Percentiles rank a stretch among this genome's conserved stretches.
These are phyloP conservation scores for Cerrena zonata DNA, from an alignment of 1,284 basidiomycete species.

Conservation along the genomic window DNA sequence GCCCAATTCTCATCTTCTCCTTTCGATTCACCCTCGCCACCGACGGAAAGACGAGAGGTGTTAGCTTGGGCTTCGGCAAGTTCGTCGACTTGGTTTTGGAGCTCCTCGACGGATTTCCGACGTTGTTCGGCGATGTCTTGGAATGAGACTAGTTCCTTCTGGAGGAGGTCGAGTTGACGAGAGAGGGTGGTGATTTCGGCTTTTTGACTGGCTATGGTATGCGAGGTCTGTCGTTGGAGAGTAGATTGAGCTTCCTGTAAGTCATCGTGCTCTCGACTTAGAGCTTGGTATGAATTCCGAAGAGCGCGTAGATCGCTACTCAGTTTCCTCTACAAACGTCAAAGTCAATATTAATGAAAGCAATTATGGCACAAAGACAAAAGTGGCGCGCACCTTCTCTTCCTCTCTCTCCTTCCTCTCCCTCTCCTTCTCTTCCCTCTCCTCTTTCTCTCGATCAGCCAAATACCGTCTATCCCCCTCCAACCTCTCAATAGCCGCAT, in stretches of 20 bases:
- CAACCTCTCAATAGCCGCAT: conserved; percentile 48
- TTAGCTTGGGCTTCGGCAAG: conserved; percentile 26
- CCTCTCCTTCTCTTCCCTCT: conserved; percentile 54
- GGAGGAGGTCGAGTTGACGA: conserved; percentile 38
- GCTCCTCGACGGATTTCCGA: conserved; percentile 32
- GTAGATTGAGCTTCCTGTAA: conserved; percentile 46
- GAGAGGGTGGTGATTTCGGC: conserved; percentile 43
- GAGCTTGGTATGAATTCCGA: conserved; percentile 37
- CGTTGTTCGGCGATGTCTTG: conserved; percentile 39
- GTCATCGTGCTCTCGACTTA: conserved; percentile 53
- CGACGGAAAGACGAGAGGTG: conserved; percentile 15
- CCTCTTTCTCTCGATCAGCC: conserved; percentile 51
- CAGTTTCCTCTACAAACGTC: conserved; percentile 20
- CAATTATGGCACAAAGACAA: neutral
- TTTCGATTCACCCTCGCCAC: conserved; percentile 10
- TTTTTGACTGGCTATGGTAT: conserved; percentile 42
- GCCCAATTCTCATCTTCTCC: conserved; percentile 46
- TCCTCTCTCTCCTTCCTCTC: conserved; percentile 42
- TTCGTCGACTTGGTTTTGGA: conserved; percentile 47
- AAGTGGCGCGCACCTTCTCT: conserved; percentile 45
- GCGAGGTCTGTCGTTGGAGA: conserved; percentile 40
- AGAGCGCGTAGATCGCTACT: conserved; percentile 46
- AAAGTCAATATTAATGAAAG: conserved; percentile 2
- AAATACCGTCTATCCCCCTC: conserved; percentile 63
- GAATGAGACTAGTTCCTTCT: conserved; percentile 39